Base-by-base conservation (phyloP, 2,329 filamentous ascomycete species). In the Byssothecium circinans region DNA sequence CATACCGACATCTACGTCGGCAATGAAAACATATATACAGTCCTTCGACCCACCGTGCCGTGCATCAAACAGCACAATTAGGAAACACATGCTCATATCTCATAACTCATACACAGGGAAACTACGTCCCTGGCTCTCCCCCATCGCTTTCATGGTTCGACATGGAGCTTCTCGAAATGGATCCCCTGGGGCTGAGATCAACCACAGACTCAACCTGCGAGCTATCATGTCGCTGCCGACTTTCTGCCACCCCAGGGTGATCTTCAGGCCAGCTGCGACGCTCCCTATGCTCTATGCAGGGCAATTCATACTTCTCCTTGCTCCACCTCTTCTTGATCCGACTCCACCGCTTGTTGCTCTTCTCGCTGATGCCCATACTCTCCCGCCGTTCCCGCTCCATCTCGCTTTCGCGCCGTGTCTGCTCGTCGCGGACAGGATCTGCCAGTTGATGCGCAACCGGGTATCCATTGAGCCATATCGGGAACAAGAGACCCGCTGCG, bases 381-480 rank as follows among this genome's bases (percentile, higher is more conserved):
- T 56, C 58, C 12, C 57, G 48, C 19, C 58, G 50, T 38, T 60
- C 53, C 38, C 60, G 56, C 36, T 64, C 61, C 1, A 51, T 51
- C 46, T 60, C 54, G 2, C 52, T 58, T 33, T 67, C 60, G 10
- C 57, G 51, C 34, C 62, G 50, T 15, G 62, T 60, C 39, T 64
- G 57, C 37, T 67, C 65, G 41, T 70, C 66, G 20, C 61, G 57
- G 6, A 75, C 65, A 0, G 78, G 78, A 49, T 81, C 79, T 5
- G 81, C 77, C 40, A 83, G 74, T 41, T 68, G 68, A 52, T 75
- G 73, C 18, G 78, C 77, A 2, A 71, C 69, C 1, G 75, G 74
- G 17, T 77, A 64, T 1, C 74, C 30, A 47, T 79, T 81, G 44
- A 83, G 70, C 60, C 80, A 81, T 4, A 84, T 36, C 0, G 81